These are phyloP conservation scores for Talaromyces piceae DNA, from an alignment of 2,329 filamentous ascomycete species.

Conservation along the genomic window DNA sequence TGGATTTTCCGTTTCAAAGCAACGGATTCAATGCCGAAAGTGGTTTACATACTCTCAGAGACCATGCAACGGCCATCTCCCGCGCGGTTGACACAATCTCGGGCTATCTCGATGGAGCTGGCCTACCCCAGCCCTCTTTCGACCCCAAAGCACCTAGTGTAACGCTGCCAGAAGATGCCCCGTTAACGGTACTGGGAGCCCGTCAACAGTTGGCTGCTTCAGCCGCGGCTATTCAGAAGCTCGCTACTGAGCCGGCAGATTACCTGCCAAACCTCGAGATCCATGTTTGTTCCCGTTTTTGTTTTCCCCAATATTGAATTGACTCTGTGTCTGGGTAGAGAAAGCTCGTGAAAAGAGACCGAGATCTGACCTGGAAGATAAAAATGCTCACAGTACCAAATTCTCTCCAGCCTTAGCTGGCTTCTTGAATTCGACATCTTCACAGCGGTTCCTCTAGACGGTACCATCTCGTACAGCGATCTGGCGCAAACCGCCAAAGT, in stretches of 20 bases:
- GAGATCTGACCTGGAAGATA: neutral
- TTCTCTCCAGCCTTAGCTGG: neutral
- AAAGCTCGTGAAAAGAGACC: neutral
- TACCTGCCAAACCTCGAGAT: neutral
- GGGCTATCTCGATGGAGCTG: neutral
- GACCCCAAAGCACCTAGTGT: neutral
- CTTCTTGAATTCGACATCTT: neutral
- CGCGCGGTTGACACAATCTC: neutral
- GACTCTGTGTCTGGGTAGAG: neutral
- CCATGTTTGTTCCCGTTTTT: neutral
- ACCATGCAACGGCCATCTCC: neutral
- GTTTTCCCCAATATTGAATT: neutral
- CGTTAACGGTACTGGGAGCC: neutral
- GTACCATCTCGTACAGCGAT: neutral
- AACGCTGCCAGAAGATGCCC: neutral
- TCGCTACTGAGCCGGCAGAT: neutral
- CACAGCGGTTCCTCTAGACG: neutral
- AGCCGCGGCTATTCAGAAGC: neutral
- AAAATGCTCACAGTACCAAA: neutral
- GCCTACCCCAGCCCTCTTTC: neutral
- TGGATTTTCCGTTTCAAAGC: too few relatives aligned
- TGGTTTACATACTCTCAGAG: neutral
- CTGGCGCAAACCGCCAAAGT: conserved; percentile 15
- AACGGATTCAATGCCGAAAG: neutral
- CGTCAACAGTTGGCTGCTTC: neutral